A percentile compares a stretch with the other conserved stretches of the same genome.
Conservation (phyloP, 208 protist species). For the Leishmania tropica region DNA sequence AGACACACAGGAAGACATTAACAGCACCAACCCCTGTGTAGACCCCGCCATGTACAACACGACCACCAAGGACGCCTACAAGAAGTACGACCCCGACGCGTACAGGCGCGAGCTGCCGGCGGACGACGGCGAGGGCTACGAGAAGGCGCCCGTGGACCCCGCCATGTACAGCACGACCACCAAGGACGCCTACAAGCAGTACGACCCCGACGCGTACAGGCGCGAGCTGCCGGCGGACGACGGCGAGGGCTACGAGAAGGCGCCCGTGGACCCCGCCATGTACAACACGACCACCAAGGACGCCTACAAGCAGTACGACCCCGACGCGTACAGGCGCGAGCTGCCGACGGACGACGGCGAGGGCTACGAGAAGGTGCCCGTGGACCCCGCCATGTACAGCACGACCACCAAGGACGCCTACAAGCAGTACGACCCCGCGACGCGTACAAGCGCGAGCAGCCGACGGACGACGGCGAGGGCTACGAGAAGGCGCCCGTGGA, state of each 20-base stretch:
- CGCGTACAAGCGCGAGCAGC: slow-evolving; percentile 17
- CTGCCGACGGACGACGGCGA: neutral
- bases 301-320: slow-evolving; percentile 38
- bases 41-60: slow-evolving; percentile 8
- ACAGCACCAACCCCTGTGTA: slow-evolving; percentile 16
- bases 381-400: slow-evolving; percentile 32
- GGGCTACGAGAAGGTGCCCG: slow-evolving; percentile 15
- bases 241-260: neutral
- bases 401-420: slow-evolving; percentile 20
- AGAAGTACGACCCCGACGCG: slow-evolving; percentile 21
- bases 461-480: neutral
- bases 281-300: slow-evolving; percentile 59
- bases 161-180: slow-evolving; percentile 21
- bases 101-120: slow-evolving; percentile 17
- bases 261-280: slow-evolving; percentile 23
- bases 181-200: slow-evolving; percentile 12
- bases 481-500: slow-evolving; percentile 14
- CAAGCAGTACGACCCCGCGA: slow-evolving; percentile 12
- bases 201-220: slow-evolving; percentile 25
- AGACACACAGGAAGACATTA: neutral
- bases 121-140: neutral
- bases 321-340: slow-evolving; percentile 39
- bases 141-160: slow-evolving; percentile 19
- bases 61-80: slow-evolving; percentile 8
- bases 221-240: slow-evolving; percentile 9